Conservation (phyloP, 2,329 filamentous ascomycete genomes). For the Talaromyces rugulosus region DNA sequence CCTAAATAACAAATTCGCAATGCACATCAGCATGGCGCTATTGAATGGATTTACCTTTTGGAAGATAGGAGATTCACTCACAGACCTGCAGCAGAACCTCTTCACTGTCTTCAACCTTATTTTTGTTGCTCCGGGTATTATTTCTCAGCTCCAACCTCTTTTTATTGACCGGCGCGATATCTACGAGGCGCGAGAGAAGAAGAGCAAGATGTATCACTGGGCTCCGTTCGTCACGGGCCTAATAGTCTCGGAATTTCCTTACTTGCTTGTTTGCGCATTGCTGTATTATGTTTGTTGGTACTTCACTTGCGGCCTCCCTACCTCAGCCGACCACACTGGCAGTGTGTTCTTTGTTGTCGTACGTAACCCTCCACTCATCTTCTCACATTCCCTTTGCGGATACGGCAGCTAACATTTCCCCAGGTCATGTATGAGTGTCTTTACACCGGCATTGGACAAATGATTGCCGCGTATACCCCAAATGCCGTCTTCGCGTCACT, state of each 20-base stretch:
- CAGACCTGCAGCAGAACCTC: slow-evolving; percentile 67
- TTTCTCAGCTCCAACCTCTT: slow-evolving; percentile 56
- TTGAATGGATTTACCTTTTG: slow-evolving; percentile 60
- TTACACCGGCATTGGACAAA: slow-evolving; percentile 68
- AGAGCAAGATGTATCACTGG: slow-evolving; percentile 68
- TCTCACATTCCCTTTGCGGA: too few species aligned
- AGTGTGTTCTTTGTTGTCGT: too few species aligned
- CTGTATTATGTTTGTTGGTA: slow-evolving; percentile 71
- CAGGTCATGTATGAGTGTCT: slow-evolving; percentile 42
- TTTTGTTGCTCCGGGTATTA: slow-evolving; percentile 45
- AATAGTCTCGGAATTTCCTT: slow-evolving; percentile 64
- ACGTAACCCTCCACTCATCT: too few species aligned
- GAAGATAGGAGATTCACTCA: slow-evolving; percentile 59
- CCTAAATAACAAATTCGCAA: slow-evolving; percentile 58
- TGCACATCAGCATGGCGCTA: slow-evolving; percentile 49
- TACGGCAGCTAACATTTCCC: too few species aligned
- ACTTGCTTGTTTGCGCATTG: slow-evolving; percentile 56
- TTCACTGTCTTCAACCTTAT: slow-evolving; percentile 66
- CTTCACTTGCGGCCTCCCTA: slow-evolving; percentile 43
- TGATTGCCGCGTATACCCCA: slow-evolving; percentile 71
- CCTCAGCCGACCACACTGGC: too few species aligned
- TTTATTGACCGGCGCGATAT: slow-evolving; percentile 66
- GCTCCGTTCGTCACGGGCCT: slow-evolving; percentile 64
- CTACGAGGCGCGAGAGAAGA: slow-evolving; percentile 63
- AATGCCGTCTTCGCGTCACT: slow-evolving; percentile 66